Evolutionary conservation across 495 filamentous ascomycete species (phyloP).

Genomic region (Talaromyces adpressus): DNA sequence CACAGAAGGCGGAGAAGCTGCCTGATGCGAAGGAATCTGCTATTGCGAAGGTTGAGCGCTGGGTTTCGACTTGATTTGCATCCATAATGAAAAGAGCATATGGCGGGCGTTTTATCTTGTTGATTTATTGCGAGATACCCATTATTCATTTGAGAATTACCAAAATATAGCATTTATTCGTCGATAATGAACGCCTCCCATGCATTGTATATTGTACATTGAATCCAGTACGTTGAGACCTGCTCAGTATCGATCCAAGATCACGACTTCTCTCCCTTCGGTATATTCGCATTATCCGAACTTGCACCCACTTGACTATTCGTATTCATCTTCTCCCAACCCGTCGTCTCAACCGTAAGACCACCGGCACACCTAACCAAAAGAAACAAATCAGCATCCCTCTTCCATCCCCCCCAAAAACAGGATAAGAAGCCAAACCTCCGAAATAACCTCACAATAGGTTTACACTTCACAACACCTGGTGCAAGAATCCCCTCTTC

Average conservation of each 20-base stretch:
- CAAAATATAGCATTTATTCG: not conserved
- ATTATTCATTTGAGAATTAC: not conserved
- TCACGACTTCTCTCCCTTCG: not conserved
- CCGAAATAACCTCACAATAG: slow-evolving; percentile 72
- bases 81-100: not conserved
- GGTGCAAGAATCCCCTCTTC: slow-evolving; percentile 48
- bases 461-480: slow-evolving; percentile 60
- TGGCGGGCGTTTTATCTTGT: not conserved
- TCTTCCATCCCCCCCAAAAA: not conserved
- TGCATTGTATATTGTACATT: slow-evolving; percentile 2
- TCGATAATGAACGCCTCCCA: slow-evolving; percentile 1
- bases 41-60: slow-evolving; percentile 23
- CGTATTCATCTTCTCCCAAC: slow-evolving; percentile 7
- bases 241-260: not conserved
- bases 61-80: slow-evolving; percentile 10
- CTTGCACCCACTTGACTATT: not conserved
- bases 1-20: slow-evolving; percentile 27
- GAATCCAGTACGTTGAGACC: not conserved
- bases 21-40: slow-evolving; percentile 14
- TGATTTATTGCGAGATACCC: slow-evolving; percentile 7
- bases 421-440: slow-evolving; percentile 43
- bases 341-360: slow-evolving; percentile 72
- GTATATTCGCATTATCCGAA: not conserved
- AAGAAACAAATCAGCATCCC: slow-evolving; percentile 12
- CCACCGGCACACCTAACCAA: slow-evolving; percentile 60